Percentiles rank a stretch among this genome's conserved stretches.
Evolutionary conservation across 2,329 filamentous ascomycete genomes (phyloP).

Genomic region (Grosmannia serpens): DNA sequence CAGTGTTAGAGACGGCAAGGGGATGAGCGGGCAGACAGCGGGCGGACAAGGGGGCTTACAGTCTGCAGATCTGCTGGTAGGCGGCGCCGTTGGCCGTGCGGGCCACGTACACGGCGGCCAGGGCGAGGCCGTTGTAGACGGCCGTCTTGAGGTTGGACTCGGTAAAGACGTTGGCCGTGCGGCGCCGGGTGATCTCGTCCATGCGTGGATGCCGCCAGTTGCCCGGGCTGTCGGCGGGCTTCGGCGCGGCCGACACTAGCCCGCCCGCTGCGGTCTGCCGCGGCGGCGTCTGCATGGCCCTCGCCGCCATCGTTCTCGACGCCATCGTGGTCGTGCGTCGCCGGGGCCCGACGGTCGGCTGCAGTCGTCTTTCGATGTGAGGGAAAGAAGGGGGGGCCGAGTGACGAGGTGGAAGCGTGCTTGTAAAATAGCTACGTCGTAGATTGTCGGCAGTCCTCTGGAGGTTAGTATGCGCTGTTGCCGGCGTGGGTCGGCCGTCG

Average conservation of each 20-base stretch:
- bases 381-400: no score
- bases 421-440: no score
- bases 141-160: slow-evolving; percentile 64
- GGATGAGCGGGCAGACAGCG: not conserved
- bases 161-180: slow-evolving; percentile 67
- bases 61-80: slow-evolving; percentile 21
- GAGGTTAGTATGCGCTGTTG: not conserved
- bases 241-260: not conserved
- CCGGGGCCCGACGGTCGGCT: no score
- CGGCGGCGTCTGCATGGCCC: not conserved
- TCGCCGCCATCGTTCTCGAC: not conserved
- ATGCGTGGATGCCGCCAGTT: slow-evolving; percentile 87
- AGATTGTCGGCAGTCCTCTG: no score
- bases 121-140: slow-evolving; percentile 47
- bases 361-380: no score
- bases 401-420: no score
- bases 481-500: not conserved
- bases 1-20: not conserved
- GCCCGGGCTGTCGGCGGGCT: slow-evolving; percentile 47
- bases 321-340: not conserved
- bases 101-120: slow-evolving; percentile 18
- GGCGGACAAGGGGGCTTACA: slow-evolving; percentile 18
- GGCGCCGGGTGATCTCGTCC: slow-evolving; percentile 73
- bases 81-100: slow-evolving; percentile 14
- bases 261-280: not conserved